Base-by-base conservation (phyloP, 805 yeast species). In the Suhomyces sp. region DNA sequence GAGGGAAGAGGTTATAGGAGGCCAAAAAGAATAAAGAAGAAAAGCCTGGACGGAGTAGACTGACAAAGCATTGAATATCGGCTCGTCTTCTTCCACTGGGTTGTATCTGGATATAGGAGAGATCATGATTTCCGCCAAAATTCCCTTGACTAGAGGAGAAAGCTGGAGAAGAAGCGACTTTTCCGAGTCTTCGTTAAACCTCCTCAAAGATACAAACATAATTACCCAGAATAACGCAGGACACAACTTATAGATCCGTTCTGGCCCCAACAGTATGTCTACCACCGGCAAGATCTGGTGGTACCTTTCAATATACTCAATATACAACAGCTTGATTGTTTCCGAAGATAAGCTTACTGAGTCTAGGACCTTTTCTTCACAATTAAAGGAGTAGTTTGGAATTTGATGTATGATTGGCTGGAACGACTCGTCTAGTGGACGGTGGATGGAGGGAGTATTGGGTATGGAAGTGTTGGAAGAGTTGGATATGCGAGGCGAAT, bases 11-110 rank as follows among this genome's bases (percentile, higher is more conserved):
- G 97, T 90, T 38, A 92, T 79, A 3, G 97, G 97, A 0, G 98
- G 98, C 99, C 98, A 93, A 66, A 87, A 84, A 0, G 97, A 87
- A 69, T 88, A 90, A 1, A 93, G 73, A 26, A 93, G 71, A 57
- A 93, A 87, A 0, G 97, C 97, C 67, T 93, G 99, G 0, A 93
- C 97, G 0, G 97, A 88, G 65, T 87, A 93, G 0, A 93, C 97
- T 22, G 96, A 87, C 4, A 96, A 89, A 2, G 91, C 93, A 61
- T 92, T 92, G 63, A 90, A 75, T 10, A 88, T 81, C 0, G 96
- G 96, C 59, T 87, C 92, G 58, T 87, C 92, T 48, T 80, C 82
- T 59, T 86, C 94, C 2, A 86, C 78, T 2, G 96, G 94, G 23
- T 85, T 82, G 63, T 87, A 89, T 57, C 96, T 75, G 4, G 96